These are phyloP conservation scores for Annulohypoxylon truncatum DNA, from an alignment of 2,329 filamentous ascomycete genomes.

Conservation along the genomic window DNA sequence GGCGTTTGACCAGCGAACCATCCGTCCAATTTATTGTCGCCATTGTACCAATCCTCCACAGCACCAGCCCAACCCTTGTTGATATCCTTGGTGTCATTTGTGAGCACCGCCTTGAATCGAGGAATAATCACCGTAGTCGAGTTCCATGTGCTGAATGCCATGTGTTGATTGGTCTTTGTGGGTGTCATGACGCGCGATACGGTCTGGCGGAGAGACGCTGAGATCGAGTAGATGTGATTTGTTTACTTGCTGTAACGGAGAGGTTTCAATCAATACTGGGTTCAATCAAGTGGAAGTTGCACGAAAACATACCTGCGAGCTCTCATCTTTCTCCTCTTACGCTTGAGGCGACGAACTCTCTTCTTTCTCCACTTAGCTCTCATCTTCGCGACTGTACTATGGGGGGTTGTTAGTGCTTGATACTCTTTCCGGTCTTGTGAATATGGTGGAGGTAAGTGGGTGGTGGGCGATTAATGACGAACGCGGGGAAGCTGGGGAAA, in stretches of 20 bases:
- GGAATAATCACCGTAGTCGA: constrained; percentile 16
- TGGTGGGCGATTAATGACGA: constrained; percentile 12
- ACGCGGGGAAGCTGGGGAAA: constrained; percentile 20
- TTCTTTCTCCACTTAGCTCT: constrained; percentile 99
- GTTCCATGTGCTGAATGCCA: constrained; percentile 48
- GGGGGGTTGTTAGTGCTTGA: constrained; percentile 35
- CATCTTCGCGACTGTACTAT: constrained; percentile 63
- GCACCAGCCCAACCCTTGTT: constrained; percentile 42
- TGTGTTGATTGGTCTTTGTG: constrained; percentile 40
- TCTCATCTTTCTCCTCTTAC: constrained; percentile 99
- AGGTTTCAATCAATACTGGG: constrained; percentile 20
- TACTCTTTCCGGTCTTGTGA: background rate
- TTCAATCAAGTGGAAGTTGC: background rate
- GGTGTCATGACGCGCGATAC: constrained; percentile 52
- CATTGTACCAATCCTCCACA: constrained; percentile 51
- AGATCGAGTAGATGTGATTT: constrained; percentile 56
- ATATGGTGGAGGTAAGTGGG: constrained; percentile 8
- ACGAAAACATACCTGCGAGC: constrained; percentile 84
- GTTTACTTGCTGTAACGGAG: constrained; percentile 56
- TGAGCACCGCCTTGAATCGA: constrained; percentile 17
- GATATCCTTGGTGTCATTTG: constrained; percentile 10
- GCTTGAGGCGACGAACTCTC: constrained; percentile 98
- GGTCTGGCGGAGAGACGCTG: constrained; percentile 50
- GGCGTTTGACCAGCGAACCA: constrained; percentile 49
- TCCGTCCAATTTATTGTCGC: constrained; percentile 44